Percentiles rank a stretch among this genome's conserved stretches.
Conservation (phyloP, 768 basidiomycete genomes). For the Tricholoma terreum region DNA sequence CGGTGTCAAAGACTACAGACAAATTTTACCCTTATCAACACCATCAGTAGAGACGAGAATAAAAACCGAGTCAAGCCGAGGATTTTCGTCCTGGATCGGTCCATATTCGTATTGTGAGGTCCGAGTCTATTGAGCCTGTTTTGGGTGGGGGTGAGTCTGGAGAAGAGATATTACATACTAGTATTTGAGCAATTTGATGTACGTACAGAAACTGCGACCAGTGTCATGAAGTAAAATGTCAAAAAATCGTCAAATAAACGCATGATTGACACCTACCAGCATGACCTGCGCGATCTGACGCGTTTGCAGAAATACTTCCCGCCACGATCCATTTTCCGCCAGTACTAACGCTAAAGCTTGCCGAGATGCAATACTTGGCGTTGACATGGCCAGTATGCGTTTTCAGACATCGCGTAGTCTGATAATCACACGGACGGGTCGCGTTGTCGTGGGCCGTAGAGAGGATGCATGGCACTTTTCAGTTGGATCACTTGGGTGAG, state of each 20-base stretch:
- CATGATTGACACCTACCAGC: slow-evolving; percentile 43
- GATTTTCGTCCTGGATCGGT: slow-evolving; percentile 45
- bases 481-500: slow-evolving; percentile 95
- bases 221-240: slow-evolving; percentile 3
- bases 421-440: slow-evolving; percentile 94
- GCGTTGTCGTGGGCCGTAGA: slow-evolving; percentile 92
- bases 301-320: slow-evolving; percentile 89
- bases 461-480: slow-evolving; percentile 89
- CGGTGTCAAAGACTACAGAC: too few species aligned
- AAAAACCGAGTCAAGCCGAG: slow-evolving; percentile 1
- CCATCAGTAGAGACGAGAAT: too few species aligned
- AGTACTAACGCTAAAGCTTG: slow-evolving; percentile 82
- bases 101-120: slow-evolving; percentile 84
- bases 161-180: too few species aligned
- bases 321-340: slow-evolving; percentile 89
- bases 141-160: slow-evolving; percentile 80
- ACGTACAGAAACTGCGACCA: slow-evolving; percentile 76
- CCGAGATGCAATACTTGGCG: slow-evolving; percentile 78
- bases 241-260: not conserved
- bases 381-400: slow-evolving; percentile 85
- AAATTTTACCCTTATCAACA: too few species aligned
- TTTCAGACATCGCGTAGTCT: slow-evolving; percentile 85
- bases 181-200: not conserved
- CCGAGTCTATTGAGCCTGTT: slow-evolving; percentile 86
- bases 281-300: slow-evolving; percentile 85